phyloP scores from a whole-genome alignment of 495 filamentous ascomycete genomes.

The Aspergillus wentii region DNA sequence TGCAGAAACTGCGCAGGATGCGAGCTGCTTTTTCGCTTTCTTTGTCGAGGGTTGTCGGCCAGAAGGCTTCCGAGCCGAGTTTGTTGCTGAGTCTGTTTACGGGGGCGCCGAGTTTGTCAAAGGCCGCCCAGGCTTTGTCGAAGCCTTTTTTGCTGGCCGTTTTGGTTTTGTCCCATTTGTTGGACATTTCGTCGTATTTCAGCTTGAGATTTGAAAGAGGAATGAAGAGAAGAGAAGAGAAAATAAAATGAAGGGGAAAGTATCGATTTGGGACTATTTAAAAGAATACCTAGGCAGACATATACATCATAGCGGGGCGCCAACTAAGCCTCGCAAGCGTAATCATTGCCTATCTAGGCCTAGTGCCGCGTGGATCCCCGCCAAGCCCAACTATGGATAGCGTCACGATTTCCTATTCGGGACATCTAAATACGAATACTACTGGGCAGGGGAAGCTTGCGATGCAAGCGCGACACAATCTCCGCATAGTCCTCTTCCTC shows the following conservation, averaged over 20 bases:
- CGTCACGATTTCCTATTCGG: too few species aligned
- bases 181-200: too few species aligned
- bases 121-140: conserved; percentile 26
- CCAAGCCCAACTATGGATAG: too few species aligned
- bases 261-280: too few species aligned
- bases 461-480: conserved; percentile 44
- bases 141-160: conserved; percentile 22
- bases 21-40: conserved; percentile 68
- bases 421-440: background rate
- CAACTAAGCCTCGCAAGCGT: too few species aligned
- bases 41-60: conserved; percentile 64
- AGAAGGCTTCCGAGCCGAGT: conserved; percentile 62
- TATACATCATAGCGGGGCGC: conserved; percentile 2
- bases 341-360: too few species aligned
- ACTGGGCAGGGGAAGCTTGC: conserved; percentile 10
- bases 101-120: conserved; percentile 44
- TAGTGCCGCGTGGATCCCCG: too few species aligned
- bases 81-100: conserved; percentile 61
- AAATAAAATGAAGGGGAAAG: too few species aligned
- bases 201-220: too few species aligned
- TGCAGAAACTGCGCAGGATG: conserved; percentile 64
- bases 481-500: conserved; percentile 45
- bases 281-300: too few species aligned
- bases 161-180: conserved; percentile 1
- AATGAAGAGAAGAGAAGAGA: too few species aligned